These are phyloP conservation scores for Claviceps spartinae DNA, from an alignment of 2,329 filamentous ascomycete genomes.

Conservation along the genomic window DNA sequence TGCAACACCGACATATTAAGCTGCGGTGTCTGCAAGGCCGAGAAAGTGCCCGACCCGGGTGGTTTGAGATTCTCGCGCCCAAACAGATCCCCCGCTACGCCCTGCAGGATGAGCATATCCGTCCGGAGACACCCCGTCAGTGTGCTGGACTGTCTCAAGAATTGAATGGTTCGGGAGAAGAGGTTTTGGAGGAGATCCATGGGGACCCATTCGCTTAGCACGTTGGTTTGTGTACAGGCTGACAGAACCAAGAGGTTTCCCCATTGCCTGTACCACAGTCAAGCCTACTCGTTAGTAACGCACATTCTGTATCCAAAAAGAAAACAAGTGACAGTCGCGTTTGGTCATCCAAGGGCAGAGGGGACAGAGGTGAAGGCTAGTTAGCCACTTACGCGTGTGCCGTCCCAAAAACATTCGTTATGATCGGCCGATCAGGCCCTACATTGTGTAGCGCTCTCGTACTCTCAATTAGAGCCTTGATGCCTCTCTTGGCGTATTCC, in stretches of 20 bases:
- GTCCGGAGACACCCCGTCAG: conserved; percentile 62
- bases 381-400: conserved; percentile 70
- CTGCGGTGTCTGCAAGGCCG: conserved; percentile 17
- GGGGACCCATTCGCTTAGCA: conserved; percentile 45
- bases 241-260: conserved; percentile 87
- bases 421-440: conserved; percentile 53
- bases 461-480: conserved; percentile 68
- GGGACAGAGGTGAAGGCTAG: no score
- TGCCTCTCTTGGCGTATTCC: conserved; percentile 45
- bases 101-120: conserved; percentile 61
- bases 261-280: conserved; percentile 59
- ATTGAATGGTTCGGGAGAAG: conserved; percentile 60
- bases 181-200: conserved; percentile 42
- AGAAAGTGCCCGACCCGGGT: conserved; percentile 29
- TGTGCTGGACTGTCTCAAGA: conserved; percentile 55
- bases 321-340: background rate
- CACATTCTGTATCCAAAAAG: background rate
- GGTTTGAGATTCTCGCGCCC: conserved; percentile 14
- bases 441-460: conserved; percentile 67
- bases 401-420: conserved; percentile 95
- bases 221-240: conserved; percentile 58
- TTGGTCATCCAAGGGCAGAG: no score
- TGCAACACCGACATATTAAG: conserved; percentile 9
- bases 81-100: conserved; percentile 35
- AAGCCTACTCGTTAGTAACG: background rate